Evolutionary conservation across 2,329 filamentous ascomycete species (phyloP).

Genomic region (Verticillium dahliae): DNA sequence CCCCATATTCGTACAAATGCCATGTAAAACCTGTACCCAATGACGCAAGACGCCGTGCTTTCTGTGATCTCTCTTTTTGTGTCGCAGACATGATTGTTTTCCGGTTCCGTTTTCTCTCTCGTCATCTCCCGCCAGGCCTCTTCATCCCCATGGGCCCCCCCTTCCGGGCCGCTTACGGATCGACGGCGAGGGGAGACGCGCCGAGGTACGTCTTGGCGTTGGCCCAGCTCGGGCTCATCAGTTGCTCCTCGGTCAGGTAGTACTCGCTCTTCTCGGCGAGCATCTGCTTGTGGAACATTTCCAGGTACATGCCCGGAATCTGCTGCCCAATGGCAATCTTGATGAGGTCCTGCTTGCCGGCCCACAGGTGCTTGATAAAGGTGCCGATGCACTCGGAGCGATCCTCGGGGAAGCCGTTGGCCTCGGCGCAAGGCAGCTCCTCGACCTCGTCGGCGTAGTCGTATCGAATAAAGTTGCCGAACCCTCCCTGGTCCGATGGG

Average conservation of each 20-base stretch:
- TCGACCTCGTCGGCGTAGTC: constrained; percentile 32
- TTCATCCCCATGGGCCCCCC: background rate
- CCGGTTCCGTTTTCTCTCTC: background rate
- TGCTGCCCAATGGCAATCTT: constrained; percentile 30
- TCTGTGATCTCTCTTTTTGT: background rate
- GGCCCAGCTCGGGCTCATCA: constrained; percentile 18
- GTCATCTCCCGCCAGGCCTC: too few relatives aligned
- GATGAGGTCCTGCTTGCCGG: constrained; percentile 30
- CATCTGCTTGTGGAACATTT: constrained; percentile 28
- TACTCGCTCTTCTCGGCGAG: constrained; percentile 24
- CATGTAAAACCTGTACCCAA: background rate
- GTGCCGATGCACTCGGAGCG: constrained; percentile 28
- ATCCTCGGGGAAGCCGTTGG: constrained; percentile 35
- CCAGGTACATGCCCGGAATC: constrained; percentile 26
- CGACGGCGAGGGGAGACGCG: background rate
- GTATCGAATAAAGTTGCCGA: constrained; percentile 36
- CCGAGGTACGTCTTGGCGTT: background rate
- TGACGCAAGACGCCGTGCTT: background rate
- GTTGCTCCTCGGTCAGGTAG: constrained; percentile 26
- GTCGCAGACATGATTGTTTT: background rate
- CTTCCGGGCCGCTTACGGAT: background rate
- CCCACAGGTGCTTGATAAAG: constrained; percentile 38
- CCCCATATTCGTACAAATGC: background rate
- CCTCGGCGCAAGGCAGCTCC: constrained; percentile 32
- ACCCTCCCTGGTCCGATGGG: constrained; percentile 36